Percentiles rank a stretch among this genome's conserved stretches.
phyloP scores from a whole-genome alignment of 1,284 basidiomycete species.

The Quambalaria eucalypti region DNA sequence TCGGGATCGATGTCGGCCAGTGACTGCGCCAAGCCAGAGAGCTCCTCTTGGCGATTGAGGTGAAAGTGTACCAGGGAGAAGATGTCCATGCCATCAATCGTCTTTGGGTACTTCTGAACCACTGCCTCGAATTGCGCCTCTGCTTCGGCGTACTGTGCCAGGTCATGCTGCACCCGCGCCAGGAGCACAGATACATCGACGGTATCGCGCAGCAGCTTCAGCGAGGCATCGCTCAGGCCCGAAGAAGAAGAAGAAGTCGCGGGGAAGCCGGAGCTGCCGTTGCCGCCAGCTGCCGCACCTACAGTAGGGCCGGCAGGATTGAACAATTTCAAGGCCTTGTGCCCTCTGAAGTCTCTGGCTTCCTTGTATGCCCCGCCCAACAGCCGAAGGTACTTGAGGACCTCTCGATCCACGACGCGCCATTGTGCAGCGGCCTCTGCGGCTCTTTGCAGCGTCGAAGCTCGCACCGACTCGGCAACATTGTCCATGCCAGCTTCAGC shows the following conservation, averaged over 20 bases:
- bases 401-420: background rate
- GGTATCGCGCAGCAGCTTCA: background rate
- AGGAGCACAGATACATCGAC: conserved; percentile 13
- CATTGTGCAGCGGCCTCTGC: background rate
- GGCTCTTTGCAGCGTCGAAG: background rate
- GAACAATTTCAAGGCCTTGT: background rate
- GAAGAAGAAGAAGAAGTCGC: background rate
- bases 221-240: background rate
- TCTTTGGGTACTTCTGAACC: conserved; percentile 22
- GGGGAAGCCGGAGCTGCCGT: background rate
- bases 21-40: conserved; percentile 37
- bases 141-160: conserved; percentile 30
- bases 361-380: background rate
- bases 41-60: conserved; percentile 40
- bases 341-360: background rate
- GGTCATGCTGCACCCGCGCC: conserved; percentile 32
- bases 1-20: conserved; percentile 24
- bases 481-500: background rate
- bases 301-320: no score
- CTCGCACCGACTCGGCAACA: background rate
- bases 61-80: conserved; percentile 44
- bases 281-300: no score
- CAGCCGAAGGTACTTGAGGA: background rate
- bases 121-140: conserved; percentile 27
- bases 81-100: conserved; percentile 37